Percentiles rank a stretch among this genome's conserved stretches.
Evolutionary conservation across 352 stramenopile species (phyloP).

Genomic region (Phytophthora ohioensis): DNA sequence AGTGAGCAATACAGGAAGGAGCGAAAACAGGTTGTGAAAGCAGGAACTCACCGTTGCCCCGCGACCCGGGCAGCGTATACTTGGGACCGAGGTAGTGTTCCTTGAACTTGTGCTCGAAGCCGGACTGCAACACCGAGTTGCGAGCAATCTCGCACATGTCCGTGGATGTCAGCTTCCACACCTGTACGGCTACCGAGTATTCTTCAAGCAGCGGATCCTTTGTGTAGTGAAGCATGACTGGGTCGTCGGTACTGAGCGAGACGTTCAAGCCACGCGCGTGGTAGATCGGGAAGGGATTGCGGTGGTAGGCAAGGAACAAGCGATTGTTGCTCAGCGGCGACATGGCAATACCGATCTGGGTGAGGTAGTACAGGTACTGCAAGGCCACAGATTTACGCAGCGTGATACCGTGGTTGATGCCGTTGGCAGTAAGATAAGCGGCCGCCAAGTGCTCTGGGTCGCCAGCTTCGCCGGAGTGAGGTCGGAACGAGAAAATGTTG

Average conservation of each 20-base stretch:
- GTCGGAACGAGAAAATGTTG: constrained; percentile 97
- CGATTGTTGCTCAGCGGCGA: constrained; percentile 96
- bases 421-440: constrained; percentile 90
- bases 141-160: constrained; percentile 99
- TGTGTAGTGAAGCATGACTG: constrained; percentile 98
- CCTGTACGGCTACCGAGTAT: constrained; percentile 93
- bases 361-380: constrained; percentile 99
- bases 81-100: constrained; percentile 96
- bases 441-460: constrained; percentile 97
- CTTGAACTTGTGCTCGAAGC: constrained; percentile 98
- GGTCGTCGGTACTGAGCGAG: constrained; percentile 98
- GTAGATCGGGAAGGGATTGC: constrained; percentile 96
- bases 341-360: constrained; percentile 96
- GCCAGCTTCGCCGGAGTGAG: constrained; percentile 98
- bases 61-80: constrained; percentile 82
- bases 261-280: constrained; percentile 98
- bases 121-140: constrained; percentile 98
- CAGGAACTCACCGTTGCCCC: constrained; percentile 75
- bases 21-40: not conserved
- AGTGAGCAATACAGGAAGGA: constrained; percentile 4
- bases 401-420: constrained; percentile 99
- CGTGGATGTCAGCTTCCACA: constrained; percentile 96
- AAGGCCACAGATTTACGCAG: constrained; percentile 96
- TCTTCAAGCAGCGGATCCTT: constrained; percentile 98
- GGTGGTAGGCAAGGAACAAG: constrained; percentile 96